Evolutionary conservation across 208 protist species (phyloP).

Genomic region (Crithidia acanthocephali): DNA sequence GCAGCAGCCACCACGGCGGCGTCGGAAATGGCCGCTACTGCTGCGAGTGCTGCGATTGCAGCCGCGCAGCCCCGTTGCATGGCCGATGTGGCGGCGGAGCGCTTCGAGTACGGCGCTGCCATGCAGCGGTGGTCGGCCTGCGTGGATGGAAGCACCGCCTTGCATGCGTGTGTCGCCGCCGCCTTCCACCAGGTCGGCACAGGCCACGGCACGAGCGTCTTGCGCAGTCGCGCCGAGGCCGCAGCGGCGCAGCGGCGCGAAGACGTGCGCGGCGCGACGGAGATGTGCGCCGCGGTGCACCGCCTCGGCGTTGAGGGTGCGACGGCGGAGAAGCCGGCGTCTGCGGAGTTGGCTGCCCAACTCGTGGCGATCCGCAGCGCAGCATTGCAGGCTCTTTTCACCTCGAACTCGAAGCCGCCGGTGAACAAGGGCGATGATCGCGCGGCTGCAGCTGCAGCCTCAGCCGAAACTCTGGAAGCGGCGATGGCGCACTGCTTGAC

Average conservation of each 20-base stretch:
- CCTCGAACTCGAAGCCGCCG: neutral
- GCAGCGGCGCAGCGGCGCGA: slow-evolving; percentile 27
- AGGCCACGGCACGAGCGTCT: slow-evolving; percentile 5
- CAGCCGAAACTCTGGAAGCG: slow-evolving; percentile 12
- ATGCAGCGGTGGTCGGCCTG: slow-evolving; percentile 21
- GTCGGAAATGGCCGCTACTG: neutral
- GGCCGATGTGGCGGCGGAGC: slow-evolving; percentile 41
- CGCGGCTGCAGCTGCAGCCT: neutral
- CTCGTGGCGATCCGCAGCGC: neutral
- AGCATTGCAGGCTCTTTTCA: neutral
- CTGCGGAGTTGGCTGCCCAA: neutral
- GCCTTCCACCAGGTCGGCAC: slow-evolving; percentile 25
- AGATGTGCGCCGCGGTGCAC: slow-evolving; percentile 1
- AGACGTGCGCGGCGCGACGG: slow-evolving; percentile 12
- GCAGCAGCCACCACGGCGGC: slow-evolving; percentile 10
- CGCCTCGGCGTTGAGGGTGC: neutral
- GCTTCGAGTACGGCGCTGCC: slow-evolving; percentile 33
- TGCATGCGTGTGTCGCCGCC: slow-evolving; percentile 23
- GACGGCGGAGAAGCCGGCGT: neutral
- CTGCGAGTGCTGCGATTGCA: slow-evolving; percentile 2
- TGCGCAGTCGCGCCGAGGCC: slow-evolving; percentile 26
- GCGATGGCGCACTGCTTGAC: slow-evolving; percentile 6
- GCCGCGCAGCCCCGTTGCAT: slow-evolving; percentile 22
- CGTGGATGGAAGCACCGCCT: neutral
- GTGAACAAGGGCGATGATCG: neutral